Percentiles rank a stretch among this genome's conserved stretches.
Conservation (phyloP, 345 rosid genomes). For the Eucalyptus tenuipes region DNA sequence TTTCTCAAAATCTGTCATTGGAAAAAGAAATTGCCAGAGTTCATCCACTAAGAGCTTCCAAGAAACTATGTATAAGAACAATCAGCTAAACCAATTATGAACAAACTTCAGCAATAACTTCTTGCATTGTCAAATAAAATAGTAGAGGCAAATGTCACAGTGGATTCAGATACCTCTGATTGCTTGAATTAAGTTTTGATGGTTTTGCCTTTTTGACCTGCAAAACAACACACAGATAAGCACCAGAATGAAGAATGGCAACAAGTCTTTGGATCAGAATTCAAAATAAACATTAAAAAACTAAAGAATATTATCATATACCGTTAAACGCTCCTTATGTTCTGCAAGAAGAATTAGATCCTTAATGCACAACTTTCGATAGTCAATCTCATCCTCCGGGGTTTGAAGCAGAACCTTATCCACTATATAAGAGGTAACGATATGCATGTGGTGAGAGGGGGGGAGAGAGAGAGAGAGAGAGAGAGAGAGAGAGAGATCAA, state of each 20-base stretch:
- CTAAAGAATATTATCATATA: slow-evolving; percentile 1
- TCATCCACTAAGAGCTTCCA: background rate
- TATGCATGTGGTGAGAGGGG: background rate
- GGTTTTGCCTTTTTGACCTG: slow-evolving; percentile 59
- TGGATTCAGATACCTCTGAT: slow-evolving; percentile 32
- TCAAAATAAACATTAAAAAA: background rate
- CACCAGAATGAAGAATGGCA: background rate
- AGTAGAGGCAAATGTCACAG: background rate
- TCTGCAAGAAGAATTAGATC: slow-evolving; percentile 67
- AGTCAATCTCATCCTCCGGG: slow-evolving; percentile 63
- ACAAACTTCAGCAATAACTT: background rate
- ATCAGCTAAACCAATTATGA: background rate
- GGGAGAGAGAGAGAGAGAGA: background rate
- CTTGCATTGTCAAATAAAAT: background rate
- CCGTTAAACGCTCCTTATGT: slow-evolving; percentile 53
- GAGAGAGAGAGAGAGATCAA: background rate
- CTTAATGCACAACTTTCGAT: slow-evolving; percentile 32
- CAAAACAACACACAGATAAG: background rate
- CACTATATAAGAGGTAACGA: slow-evolving; percentile 18
- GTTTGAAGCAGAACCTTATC: slow-evolving; percentile 51
- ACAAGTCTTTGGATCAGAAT: background rate
- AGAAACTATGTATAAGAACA: background rate
- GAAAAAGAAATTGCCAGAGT: background rate
- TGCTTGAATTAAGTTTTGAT: slow-evolving; percentile 4
- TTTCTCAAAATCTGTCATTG: background rate